Evolutionary conservation across 371 early-diverging fungal genomes (phyloP), one percentile per base, ranked within the genome.

Genomic region (Mucor indicus): DNA sequence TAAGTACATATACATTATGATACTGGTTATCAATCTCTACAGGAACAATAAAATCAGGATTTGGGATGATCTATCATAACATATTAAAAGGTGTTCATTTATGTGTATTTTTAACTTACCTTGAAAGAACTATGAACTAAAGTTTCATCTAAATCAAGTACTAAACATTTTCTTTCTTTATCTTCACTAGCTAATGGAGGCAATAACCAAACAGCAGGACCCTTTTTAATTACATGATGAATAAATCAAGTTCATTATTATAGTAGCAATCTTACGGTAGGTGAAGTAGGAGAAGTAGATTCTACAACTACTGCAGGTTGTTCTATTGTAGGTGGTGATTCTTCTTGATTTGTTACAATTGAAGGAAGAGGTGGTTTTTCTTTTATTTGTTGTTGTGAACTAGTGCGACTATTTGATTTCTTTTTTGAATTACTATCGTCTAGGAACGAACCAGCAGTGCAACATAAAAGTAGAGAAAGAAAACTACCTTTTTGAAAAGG

Each of bases 1-100:
- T 95, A 51, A 92, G 77, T 16, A 98, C 98, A 67, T 93, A 95
- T 13, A 96, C 95, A 53, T 84, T 91, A 68, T 98, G 96, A 16
- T 85, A 74, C 55, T 89, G 88, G 45, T 83, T 85, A 61, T 97
- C 96, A 48, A 97, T 91, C 54, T 90, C 89, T 12, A 91, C 92
- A 21, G 90, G 91, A 25, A 93, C 88, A 35, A 92, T 73, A 59
- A 86, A 91, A 57, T 93, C 94, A n/a, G 92, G 85, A 33, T 87
- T 70, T 13, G 85, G 81, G 36, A 89, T 85, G 35, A 81, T 74
- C 86, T 85, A 46, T n/a, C n/a, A n/a, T n/a, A n/a, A n/a, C n/a
- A n/a, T n/a, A n/a, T n/a, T n/a, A n/a, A n/a, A n/a, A n/a, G n/a
- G n/a, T n/a, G n/a, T n/a, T n/a, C n/a, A n/a, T n/a, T n/a, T n/a